Percentiles rank a stretch among this genome's conserved stretches.
phyloP scores from a whole-genome alignment of 208 protist species.

The Acanthamoeba healyi region DNA sequence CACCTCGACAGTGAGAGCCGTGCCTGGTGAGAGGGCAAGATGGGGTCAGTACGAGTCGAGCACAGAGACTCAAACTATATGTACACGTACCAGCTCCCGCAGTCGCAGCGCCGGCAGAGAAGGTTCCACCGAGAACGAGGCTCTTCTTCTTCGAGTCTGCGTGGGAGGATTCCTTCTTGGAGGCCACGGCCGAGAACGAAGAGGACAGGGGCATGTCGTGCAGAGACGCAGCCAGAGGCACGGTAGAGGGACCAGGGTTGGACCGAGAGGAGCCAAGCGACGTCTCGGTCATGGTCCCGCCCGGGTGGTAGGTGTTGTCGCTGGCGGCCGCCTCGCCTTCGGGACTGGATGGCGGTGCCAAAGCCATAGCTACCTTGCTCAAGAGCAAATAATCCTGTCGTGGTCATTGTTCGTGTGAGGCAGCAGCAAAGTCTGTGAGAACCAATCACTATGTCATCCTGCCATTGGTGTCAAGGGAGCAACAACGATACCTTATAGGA shows the following conservation, averaged over 20 bases:
- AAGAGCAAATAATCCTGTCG: constrained; percentile 54
- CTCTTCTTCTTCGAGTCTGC: background rate
- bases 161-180: background rate
- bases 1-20: constrained; percentile 10
- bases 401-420: background rate
- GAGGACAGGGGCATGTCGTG: background rate
- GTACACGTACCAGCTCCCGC: background rate
- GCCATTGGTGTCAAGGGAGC: background rate
- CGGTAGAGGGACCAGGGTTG: background rate
- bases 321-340: background rate
- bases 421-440: too few species aligned
- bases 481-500: constrained; percentile 50
- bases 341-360: constrained; percentile 29
- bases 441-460: too few species aligned
- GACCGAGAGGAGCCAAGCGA: background rate
- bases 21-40: background rate
- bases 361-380: constrained; percentile 11
- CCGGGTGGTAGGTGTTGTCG: background rate
- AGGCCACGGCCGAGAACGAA: background rate
- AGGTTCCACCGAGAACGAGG: constrained; percentile 10
- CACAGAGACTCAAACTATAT: too few species aligned
- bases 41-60: too few species aligned
- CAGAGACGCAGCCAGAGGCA: background rate
- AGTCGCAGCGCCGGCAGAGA: background rate
- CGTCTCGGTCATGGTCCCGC: background rate